phyloP scores from a whole-genome alignment of 192 early-diverging fungal genomes.

The Mortierella alpina region DNA sequence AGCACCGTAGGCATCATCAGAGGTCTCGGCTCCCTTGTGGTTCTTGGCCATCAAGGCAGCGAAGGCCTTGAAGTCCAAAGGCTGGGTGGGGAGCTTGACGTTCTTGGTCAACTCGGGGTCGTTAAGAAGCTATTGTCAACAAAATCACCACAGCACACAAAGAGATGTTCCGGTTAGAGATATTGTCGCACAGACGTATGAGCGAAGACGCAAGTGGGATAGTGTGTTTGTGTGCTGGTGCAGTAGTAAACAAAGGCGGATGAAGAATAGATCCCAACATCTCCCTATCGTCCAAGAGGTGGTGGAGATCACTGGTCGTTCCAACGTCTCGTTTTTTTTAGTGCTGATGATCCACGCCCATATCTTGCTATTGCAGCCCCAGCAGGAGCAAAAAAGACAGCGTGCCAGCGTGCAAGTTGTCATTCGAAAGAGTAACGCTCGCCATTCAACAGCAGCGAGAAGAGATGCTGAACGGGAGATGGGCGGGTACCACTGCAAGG shows the following conservation, averaged over 20 bases:
- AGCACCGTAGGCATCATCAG: slow-evolving; percentile 36
- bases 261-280: neutral
- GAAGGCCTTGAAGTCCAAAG: slow-evolving; percentile 57
- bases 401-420: too few relatives aligned
- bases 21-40: slow-evolving; percentile 50
- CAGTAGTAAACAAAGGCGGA: slow-evolving; percentile 5
- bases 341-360: too few relatives aligned
- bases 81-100: slow-evolving; percentile 47
- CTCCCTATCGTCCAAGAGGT: too few relatives aligned
- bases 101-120: slow-evolving; percentile 37
- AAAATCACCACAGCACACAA: neutral
- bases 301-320: too few relatives aligned
- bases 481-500: too few relatives aligned
- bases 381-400: too few relatives aligned
- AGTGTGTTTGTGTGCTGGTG: too few relatives aligned
- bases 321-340: too few relatives aligned
- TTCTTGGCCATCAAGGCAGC: slow-evolving; percentile 41
- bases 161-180: neutral
- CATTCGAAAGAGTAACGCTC: too few relatives aligned
- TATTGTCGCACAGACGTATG: neutral
- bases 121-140: slow-evolving; percentile 37
- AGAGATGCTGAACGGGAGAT: too few relatives aligned
- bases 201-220: neutral
- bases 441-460: too few relatives aligned
- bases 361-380: too few relatives aligned